These are phyloP conservation scores for Pichia insulana DNA, from an alignment of 805 yeast species.

Conservation along the genomic window DNA sequence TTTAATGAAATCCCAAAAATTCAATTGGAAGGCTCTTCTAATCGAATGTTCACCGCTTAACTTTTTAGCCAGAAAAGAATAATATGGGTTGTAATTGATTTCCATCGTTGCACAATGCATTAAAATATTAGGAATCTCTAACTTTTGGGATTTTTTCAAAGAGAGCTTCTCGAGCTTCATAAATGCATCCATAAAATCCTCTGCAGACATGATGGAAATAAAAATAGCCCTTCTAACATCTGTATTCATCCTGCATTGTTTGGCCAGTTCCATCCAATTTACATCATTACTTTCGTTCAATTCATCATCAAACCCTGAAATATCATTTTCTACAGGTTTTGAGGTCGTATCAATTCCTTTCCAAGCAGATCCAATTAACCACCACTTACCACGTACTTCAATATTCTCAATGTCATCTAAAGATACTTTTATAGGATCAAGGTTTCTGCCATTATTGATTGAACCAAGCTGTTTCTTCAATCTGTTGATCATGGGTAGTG, in stretches of 20 bases:
- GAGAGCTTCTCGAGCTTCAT: constrained; percentile 72
- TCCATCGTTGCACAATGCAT: constrained; percentile 84
- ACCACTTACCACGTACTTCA: constrained; percentile 90
- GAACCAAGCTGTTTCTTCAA: constrained; percentile 57
- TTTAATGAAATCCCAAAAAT: constrained; percentile 78
- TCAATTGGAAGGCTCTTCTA: constrained; percentile 80
- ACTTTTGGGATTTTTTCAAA: constrained; percentile 68
- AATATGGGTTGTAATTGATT: constrained; percentile 80
- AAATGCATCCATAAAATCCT: constrained; percentile 82
- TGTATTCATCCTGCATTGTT: constrained; percentile 86
- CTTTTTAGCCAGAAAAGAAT: constrained; percentile 69
- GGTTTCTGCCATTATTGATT: constrained; percentile 35
- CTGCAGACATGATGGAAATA: constrained; percentile 90
- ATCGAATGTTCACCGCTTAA: constrained; percentile 66
- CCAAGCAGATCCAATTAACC: constrained; percentile 99
- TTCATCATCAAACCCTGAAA: constrained; percentile 39
- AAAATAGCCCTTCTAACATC: constrained; percentile 91
- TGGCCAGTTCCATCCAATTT: constrained; percentile 84
- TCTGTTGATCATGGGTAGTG: constrained; percentile 44
- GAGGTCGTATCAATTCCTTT: constrained; percentile 39
- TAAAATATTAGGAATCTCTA: constrained; percentile 80
- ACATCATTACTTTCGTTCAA: constrained; percentile 64
- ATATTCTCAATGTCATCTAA: constrained; percentile 72
- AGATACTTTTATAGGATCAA: constrained; percentile 78
- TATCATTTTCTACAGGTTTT: constrained; percentile 4